A percentile compares a stretch with the other conserved stretches of the same genome.
phyloP scores from a whole-genome alignment of 163 green algal species.

The Chlamydomonas reinhardtii region DNA sequence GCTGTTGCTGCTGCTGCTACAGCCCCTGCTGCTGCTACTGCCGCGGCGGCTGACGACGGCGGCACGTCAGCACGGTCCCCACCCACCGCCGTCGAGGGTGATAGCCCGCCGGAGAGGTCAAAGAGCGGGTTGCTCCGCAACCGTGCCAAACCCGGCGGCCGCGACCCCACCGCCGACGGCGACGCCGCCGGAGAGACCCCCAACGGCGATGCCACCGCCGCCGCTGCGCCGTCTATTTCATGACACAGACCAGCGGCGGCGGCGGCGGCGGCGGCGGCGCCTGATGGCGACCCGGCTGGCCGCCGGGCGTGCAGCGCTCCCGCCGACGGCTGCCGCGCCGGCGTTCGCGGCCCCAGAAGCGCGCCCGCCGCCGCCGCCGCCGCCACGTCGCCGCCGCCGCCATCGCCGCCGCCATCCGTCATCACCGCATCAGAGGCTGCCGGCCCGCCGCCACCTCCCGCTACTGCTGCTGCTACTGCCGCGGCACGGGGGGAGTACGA shows the following conservation, averaged over 20 bases:
- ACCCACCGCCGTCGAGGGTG: neutral
- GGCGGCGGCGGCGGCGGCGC: neutral
- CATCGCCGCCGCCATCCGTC: neutral
- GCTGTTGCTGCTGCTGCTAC: too few relatives aligned
- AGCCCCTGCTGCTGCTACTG: too few relatives aligned
- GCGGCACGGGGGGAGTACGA: too few relatives aligned
- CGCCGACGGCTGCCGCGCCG: conserved; percentile 8
- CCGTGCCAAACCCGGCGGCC: neutral
- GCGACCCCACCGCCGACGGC: neutral
- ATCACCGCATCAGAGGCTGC: too few relatives aligned
- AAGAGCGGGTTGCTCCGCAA: neutral
- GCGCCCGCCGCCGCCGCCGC: neutral
- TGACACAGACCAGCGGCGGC: too few relatives aligned
- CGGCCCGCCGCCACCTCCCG: neutral
- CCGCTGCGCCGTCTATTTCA: neutral
- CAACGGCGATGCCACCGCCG: too few relatives aligned
- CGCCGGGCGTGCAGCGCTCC: neutral
- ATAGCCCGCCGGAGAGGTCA: too few relatives aligned
- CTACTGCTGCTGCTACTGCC: neutral
- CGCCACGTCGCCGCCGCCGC: neutral
- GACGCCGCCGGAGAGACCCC: neutral
- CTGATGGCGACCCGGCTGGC: neutral
- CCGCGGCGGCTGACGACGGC: neutral
- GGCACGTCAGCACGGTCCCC: too few relatives aligned
- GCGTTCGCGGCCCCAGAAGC: conserved; percentile 4